These are phyloP conservation scores for Furculomyces boomerangus DNA, from an alignment of 371 early-diverging fungal species.

Conservation along the genomic window DNA sequence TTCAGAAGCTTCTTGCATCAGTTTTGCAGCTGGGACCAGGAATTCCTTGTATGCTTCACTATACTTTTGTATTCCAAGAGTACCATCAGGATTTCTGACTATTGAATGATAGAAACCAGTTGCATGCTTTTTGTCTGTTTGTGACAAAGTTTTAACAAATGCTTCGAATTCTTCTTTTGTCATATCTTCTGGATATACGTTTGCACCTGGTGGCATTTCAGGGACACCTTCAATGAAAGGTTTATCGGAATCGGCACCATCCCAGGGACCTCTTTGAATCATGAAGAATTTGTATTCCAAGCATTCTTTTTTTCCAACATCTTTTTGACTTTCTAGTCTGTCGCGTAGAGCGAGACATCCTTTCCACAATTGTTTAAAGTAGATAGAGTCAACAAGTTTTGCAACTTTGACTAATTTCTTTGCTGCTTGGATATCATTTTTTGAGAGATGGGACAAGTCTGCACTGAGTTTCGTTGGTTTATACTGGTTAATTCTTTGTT, in stretches of 20 bases:
- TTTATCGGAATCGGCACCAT: conserved; percentile 30
- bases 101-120: conserved; percentile 49
- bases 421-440: conserved; percentile 40
- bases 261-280: conserved; percentile 61
- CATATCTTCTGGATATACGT: conserved; percentile 65
- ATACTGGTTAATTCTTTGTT: conserved; percentile 25
- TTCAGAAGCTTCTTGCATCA: conserved; percentile 37
- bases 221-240: conserved; percentile 40
- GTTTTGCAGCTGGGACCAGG: conserved; percentile 34
- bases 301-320: conserved; percentile 7
- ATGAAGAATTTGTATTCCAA: conserved; percentile 34
- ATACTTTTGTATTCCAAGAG: conserved; percentile 31
- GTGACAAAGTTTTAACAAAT: conserved; percentile 32
- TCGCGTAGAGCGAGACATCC: conserved; percentile 38
- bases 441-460: conserved; percentile 35
- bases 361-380: conserved; percentile 52
- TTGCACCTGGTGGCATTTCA: conserved; percentile 36
- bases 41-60: conserved; percentile 40
- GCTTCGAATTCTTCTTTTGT: conserved; percentile 39
- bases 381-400: conserved; percentile 39
- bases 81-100: conserved; percentile 18
- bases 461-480: conserved; percentile 34
- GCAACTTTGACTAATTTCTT: conserved; percentile 44
- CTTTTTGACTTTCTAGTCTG: conserved; percentile 19
- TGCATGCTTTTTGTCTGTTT: conserved; percentile 31